These are phyloP conservation scores for Ceriops zippeliana DNA, from an alignment of 345 rosid species.

Conservation along the genomic window DNA sequence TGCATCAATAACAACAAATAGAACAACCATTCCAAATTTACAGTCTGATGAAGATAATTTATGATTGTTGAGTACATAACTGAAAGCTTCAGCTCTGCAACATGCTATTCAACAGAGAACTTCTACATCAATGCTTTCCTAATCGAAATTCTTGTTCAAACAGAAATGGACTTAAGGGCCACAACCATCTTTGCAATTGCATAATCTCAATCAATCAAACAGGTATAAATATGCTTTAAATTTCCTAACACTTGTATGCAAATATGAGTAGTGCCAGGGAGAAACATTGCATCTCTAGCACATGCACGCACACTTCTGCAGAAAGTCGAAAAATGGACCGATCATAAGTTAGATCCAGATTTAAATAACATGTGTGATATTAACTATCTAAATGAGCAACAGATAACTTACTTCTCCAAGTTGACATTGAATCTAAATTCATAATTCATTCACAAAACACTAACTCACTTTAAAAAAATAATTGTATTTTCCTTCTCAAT, in stretches of 20 bases:
- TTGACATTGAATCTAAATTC: background rate
- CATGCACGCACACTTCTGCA: too few relatives aligned
- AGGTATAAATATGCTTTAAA: background rate
- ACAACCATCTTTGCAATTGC: background rate
- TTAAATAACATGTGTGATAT: background rate
- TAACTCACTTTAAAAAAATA: background rate
- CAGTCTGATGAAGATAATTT: too few relatives aligned
- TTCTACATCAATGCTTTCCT: background rate
- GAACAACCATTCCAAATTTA: too few relatives aligned
- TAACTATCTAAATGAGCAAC: background rate
- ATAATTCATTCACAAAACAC: background rate
- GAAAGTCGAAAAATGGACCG: background rate
- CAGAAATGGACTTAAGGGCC: background rate
- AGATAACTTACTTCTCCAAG: background rate
- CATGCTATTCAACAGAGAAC: too few relatives aligned
- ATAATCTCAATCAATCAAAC: background rate
- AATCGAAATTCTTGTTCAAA: background rate
- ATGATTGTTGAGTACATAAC: too few relatives aligned
- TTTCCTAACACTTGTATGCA: background rate
- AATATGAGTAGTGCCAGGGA: background rate
- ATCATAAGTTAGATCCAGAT: slow-evolving; percentile 8
- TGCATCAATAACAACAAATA: too few relatives aligned
- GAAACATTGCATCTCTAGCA: background rate
- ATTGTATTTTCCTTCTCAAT: background rate
- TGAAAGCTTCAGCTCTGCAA: too few relatives aligned